Conservation (phyloP, 352 stramenopile genomes). For the Globisporangium splendens region DNA sequence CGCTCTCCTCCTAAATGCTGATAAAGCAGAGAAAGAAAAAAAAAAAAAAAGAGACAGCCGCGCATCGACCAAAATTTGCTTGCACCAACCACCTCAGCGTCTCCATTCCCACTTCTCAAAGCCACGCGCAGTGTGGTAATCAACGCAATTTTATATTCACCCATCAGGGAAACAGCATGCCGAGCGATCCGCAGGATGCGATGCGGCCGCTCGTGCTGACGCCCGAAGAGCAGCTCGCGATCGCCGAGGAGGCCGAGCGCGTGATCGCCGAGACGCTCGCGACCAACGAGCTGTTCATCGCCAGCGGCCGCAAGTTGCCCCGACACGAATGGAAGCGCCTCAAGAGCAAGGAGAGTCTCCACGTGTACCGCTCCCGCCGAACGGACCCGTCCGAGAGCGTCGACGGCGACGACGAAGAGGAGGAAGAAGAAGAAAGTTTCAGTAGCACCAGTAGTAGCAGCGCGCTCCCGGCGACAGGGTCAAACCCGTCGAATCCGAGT, state of each 20-base stretch:
- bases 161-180: not conserved
- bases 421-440: not conserved
- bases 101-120: no score
- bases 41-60: no score
- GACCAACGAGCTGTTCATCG: conserved; percentile 33
- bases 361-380: conserved; percentile 17
- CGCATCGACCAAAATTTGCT: no score
- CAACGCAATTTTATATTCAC: not conserved
- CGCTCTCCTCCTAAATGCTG: no score
- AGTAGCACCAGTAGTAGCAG: not conserved
- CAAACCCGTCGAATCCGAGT: not conserved
- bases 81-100: not conserved
- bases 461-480: no score
- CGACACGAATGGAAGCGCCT: conserved; percentile 30
- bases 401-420: not conserved
- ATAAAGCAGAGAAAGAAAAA: no score
- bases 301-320: conserved; percentile 21
- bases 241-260: conserved; percentile 31
- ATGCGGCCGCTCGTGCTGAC: conserved; percentile 13
- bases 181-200: conserved; percentile 17
- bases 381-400: not conserved
- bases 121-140: no score
- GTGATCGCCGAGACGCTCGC: conserved; percentile 40
- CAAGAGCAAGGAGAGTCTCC: conserved; percentile 34
- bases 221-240: conserved; percentile 21